These are phyloP conservation scores for Platanthera zijinensis DNA, from an alignment of 106 monocot genomes.

Conservation along the genomic window DNA sequence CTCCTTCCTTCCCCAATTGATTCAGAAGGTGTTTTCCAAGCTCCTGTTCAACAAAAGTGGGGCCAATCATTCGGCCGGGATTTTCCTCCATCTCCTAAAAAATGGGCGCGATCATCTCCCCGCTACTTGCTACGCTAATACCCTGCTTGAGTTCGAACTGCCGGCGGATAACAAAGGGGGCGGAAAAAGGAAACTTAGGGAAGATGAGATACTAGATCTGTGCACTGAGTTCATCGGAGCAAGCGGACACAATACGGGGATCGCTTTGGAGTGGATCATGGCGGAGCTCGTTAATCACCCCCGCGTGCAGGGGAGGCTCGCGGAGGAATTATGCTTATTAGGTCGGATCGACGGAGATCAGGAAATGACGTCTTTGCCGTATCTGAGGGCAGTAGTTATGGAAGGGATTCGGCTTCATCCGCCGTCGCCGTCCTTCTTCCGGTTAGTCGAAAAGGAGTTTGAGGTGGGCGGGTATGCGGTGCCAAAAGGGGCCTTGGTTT, in stretches of 20 bases:
- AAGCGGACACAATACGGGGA: background rate
- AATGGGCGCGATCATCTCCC: too few relatives aligned
- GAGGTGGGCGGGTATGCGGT: too few relatives aligned
- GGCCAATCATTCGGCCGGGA: too few relatives aligned
- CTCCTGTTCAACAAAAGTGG: background rate
- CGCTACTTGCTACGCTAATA: background rate
- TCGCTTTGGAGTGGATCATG: constrained; percentile 14
- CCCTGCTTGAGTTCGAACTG: background rate
- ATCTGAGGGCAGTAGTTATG: too few relatives aligned
- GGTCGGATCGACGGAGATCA: too few relatives aligned
- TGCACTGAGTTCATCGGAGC: constrained; percentile 8
- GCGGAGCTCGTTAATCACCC: constrained; percentile 7
- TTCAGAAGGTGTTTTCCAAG: constrained; percentile 11
- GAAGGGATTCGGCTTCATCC: too few relatives aligned
- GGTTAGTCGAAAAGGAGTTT: too few relatives aligned
- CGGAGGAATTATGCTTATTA: too few relatives aligned
- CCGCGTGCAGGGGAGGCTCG: constrained; percentile 7
- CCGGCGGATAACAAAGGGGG: background rate
- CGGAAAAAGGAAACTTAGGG: background rate
- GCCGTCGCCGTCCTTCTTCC: too few relatives aligned
- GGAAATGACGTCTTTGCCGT: too few relatives aligned
- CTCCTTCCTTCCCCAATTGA: constrained; percentile 8
- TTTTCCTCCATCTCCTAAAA: too few relatives aligned
- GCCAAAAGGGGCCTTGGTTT: too few relatives aligned
- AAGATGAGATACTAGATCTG: background rate